Evolutionary conservation across 495 filamentous ascomycete genomes (phyloP).

Genomic region (Opeltia flavorubescens): DNA sequence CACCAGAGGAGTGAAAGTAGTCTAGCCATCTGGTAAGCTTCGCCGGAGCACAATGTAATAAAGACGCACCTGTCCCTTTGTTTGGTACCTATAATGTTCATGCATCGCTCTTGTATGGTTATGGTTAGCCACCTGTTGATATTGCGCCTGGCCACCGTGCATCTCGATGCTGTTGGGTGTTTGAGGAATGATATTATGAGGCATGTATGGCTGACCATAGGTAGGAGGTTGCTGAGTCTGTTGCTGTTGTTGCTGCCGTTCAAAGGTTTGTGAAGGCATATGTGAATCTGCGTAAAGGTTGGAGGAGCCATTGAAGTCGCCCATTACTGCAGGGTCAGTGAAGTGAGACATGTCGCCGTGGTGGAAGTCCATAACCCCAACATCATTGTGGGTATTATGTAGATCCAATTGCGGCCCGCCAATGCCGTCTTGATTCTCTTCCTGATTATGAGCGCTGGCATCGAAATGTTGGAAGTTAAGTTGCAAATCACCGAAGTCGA

Average conservation of each 20-base stretch:
- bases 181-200: conserved; percentile 61
- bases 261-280: conserved; percentile 14
- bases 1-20: conserved; percentile 84
- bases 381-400: conserved; percentile 4
- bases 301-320: conserved; percentile 26
- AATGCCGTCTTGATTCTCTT: conserved; percentile 9
- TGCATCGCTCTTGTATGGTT: conserved; percentile 51
- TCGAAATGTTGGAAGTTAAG: conserved; percentile 34
- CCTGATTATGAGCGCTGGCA: conserved; percentile 19
- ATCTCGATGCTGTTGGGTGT: conserved; percentile 90
- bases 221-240: conserved; percentile 18
- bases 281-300: conserved; percentile 8
- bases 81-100: conserved; percentile 58
- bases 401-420: conserved; percentile 8
- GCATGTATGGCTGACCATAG: conserved; percentile 42
- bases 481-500: conserved; percentile 32
- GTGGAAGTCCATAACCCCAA: conserved; percentile 7
- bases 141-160: conserved; percentile 51
- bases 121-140: conserved; percentile 43
- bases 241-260: conserved; percentile 16
- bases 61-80: conserved; percentile 62
- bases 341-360: conserved; percentile 25
- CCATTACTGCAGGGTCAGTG: conserved; percentile 18
- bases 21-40: conserved; percentile 30
- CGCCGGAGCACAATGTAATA: not conserved